phyloP scores from a whole-genome alignment of 768 basidiomycete species.

The Russula sp. region DNA sequence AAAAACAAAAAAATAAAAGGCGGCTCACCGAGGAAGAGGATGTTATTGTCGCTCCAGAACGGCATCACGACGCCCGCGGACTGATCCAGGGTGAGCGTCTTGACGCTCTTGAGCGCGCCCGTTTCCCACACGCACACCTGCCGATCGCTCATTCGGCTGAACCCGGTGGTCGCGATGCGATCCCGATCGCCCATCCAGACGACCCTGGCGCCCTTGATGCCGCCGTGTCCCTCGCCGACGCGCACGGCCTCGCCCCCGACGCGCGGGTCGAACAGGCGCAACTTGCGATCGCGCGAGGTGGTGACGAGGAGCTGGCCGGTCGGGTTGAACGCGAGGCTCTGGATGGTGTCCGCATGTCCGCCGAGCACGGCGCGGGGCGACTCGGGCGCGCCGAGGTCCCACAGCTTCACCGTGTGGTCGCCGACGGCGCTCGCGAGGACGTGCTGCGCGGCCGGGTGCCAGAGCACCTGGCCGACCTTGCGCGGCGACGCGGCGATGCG shows the following conservation, averaged over 20 bases:
- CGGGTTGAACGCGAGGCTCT: slow-evolving; percentile 75
- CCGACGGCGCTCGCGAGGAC: slow-evolving; percentile 79
- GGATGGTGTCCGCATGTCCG: slow-evolving; percentile 86
- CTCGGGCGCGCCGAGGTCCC: slow-evolving; percentile 80
- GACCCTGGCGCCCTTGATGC: slow-evolving; percentile 88
- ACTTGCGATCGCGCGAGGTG: slow-evolving; percentile 88
- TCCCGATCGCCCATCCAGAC: slow-evolving; percentile 89
- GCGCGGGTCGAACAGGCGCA: slow-evolving; percentile 89
- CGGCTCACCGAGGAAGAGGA: slow-evolving; percentile 67
- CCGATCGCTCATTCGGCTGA: slow-evolving; percentile 94
- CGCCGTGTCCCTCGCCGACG: slow-evolving; percentile 79
- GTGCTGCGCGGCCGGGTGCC: slow-evolving; percentile 86
- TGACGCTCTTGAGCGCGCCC: slow-evolving; percentile 64
- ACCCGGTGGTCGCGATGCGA: slow-evolving; percentile 90
- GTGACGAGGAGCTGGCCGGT: slow-evolving; percentile 80
- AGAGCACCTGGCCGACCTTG: slow-evolving; percentile 91
- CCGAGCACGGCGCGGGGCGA: slow-evolving; percentile 51
- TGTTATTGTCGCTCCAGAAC: slow-evolving; percentile 93
- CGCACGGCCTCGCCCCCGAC: slow-evolving; percentile 76
- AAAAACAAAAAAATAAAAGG: not conserved
- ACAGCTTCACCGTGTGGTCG: slow-evolving; percentile 84
- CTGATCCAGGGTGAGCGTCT: slow-evolving; percentile 79
- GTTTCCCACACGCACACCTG: slow-evolving; percentile 91
- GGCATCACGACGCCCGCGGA: slow-evolving; percentile 94
- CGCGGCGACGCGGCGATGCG: slow-evolving; percentile 73